Conservation (phyloP, 805 yeast species). For the Sugiyamaella boreocaroliniensis region DNA sequence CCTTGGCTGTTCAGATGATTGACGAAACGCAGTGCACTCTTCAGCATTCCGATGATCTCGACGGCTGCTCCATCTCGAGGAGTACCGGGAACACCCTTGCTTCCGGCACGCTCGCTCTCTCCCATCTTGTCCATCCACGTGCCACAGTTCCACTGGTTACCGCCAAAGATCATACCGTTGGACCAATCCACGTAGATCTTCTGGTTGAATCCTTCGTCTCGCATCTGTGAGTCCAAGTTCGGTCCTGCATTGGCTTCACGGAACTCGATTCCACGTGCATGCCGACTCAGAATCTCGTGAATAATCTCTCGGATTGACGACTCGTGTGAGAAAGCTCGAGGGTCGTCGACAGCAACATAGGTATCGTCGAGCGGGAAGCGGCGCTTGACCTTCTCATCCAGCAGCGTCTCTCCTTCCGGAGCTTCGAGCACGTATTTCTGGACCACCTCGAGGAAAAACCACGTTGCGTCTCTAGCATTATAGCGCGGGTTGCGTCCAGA, state of each 20-base stretch:
- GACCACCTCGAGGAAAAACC: slow-evolving; percentile 87
- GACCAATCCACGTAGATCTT: slow-evolving; percentile 76
- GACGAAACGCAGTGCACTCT: slow-evolving; percentile 78
- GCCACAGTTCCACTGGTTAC: slow-evolving; percentile 89
- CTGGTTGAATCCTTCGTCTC: slow-evolving; percentile 84
- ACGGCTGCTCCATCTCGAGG: slow-evolving; percentile 97
- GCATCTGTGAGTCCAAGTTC: slow-evolving; percentile 84
- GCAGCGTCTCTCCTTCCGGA: slow-evolving; percentile 61
- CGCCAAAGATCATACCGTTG: slow-evolving; percentile 85
- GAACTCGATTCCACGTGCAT: slow-evolving; percentile 79
- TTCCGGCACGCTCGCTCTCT: slow-evolving; percentile 75
- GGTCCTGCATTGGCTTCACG: slow-evolving; percentile 96
- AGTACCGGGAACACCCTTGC: slow-evolving; percentile 92
- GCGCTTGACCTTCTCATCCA: slow-evolving; percentile 67
- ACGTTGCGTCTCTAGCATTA: slow-evolving; percentile 94
- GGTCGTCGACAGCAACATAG: slow-evolving; percentile 60
- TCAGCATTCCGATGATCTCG: slow-evolving; percentile 83
- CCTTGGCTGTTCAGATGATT: slow-evolving; percentile 49
- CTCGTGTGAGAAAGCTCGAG: slow-evolving; percentile 67
- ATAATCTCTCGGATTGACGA: slow-evolving; percentile 68
- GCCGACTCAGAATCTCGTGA: slow-evolving; percentile 77
- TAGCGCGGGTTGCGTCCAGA: slow-evolving; percentile 91
- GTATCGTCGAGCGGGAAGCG: slow-evolving; percentile 87
- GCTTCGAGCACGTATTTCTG: slow-evolving; percentile 70
- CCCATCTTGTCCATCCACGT: slow-evolving; percentile 99